These are phyloP conservation scores for Glycine soja DNA, from an alignment of 306 rosid species.

Conservation along the genomic window DNA sequence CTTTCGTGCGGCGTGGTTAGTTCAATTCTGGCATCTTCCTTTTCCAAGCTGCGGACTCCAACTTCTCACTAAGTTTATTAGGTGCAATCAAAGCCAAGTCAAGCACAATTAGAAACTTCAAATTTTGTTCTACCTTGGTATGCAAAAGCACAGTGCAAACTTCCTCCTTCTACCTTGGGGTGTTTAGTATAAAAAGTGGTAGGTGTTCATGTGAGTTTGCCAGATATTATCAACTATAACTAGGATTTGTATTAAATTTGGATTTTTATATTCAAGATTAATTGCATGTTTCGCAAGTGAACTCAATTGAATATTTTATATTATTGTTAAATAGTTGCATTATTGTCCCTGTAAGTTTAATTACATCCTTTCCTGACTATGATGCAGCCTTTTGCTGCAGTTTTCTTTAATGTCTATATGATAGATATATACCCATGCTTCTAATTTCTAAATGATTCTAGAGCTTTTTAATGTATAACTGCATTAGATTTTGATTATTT, in stretches of 20 bases:
- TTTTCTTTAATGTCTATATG: neutral
- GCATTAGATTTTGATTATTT: neutral
- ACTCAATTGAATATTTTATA: neutral
- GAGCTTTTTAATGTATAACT: neutral
- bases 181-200: conserved; percentile 12
- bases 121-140: conserved; percentile 30
- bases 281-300: conserved; percentile 23
- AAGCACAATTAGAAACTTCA: conserved; percentile 41
- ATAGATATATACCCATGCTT: neutral
- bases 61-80: conserved; percentile 55
- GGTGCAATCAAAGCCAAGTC: conserved; percentile 40
- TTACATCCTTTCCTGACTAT: conserved; percentile 2
- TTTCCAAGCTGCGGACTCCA: conserved; percentile 53
- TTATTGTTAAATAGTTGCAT: conserved; percentile 12
- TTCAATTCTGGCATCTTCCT: conserved; percentile 84
- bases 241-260: conserved; percentile 47
- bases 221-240: conserved; percentile 15
- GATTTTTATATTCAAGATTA: neutral
- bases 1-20: conserved; percentile 80
- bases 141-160: conserved; percentile 31
- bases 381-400: conserved; percentile 8
- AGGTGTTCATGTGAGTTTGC: conserved; percentile 38
- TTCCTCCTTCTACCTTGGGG: conserved; percentile 35
- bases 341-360: neutral
- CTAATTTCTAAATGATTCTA: neutral